Conservation (phyloP, 2,329 filamentous ascomycete genomes). For the Pseudohalonectria lignicola region DNA sequence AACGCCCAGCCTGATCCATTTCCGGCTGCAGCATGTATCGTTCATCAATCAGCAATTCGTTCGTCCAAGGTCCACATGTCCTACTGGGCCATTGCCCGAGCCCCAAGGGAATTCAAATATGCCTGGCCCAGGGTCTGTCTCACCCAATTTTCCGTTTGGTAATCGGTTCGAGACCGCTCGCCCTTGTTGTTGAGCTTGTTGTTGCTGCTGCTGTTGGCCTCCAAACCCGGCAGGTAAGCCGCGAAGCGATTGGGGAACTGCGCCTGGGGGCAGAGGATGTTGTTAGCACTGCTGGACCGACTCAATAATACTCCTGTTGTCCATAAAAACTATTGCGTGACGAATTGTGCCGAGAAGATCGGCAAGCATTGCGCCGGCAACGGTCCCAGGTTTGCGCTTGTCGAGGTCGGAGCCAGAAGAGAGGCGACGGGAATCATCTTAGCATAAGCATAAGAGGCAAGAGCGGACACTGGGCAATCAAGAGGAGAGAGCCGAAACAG, state of each 20-base stretch:
- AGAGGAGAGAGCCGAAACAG: no score
- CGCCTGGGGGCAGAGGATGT: constrained; percentile 27
- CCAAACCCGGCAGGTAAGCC: constrained; percentile 51
- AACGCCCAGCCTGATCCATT: constrained; percentile 51
- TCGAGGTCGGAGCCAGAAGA: no score
- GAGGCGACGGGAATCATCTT: no score
- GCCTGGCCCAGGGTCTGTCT: no score
- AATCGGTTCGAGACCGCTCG: constrained; percentile 46
- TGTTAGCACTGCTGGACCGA: constrained; percentile 17
- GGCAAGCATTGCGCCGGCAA: constrained; percentile 1
- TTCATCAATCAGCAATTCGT: not conserved
- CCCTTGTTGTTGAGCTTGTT: constrained; percentile 44
- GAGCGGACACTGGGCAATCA: no score
- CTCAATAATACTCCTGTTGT: not conserved
- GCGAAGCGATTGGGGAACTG: constrained; percentile 50
- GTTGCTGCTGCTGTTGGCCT: constrained; percentile 48
- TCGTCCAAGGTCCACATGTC: not conserved
- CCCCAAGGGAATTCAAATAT: not conserved
- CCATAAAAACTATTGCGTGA: no score
- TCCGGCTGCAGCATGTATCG: constrained; percentile 23
- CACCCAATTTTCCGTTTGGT: constrained; percentile 57
- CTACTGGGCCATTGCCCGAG: no score
- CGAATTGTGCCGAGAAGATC: no score
- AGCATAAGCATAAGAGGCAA: no score
- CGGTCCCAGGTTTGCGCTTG: not conserved